These are phyloP conservation scores for Cyberlindnera galapagoensis DNA, from an alignment of 805 yeast genomes.

Conservation along the genomic window DNA sequence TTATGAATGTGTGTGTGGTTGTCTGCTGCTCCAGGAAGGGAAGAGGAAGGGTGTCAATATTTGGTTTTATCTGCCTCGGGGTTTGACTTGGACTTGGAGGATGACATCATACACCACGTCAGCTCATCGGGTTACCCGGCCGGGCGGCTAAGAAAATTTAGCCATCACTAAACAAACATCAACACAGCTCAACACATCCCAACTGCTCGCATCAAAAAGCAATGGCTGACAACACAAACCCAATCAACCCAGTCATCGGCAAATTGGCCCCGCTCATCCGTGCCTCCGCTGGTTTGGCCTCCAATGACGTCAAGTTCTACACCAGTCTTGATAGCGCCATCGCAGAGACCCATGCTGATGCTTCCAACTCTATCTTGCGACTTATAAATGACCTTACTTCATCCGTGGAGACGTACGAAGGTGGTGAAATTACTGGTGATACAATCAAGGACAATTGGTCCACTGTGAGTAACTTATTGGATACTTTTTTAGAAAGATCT, in stretches of 20 bases:
- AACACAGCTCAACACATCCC: too few species aligned
- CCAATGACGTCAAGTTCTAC: conserved; percentile 77
- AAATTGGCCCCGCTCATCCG: conserved; percentile 53
- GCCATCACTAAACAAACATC: not conserved
- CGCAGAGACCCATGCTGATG: conserved; percentile 30
- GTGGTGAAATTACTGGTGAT: conserved; percentile 29
- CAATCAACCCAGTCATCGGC: not conserved
- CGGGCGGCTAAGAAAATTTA: conserved; percentile 1
- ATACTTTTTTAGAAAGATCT: conserved; percentile 65
- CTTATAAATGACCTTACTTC: conserved; percentile 41
- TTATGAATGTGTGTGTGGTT: too few species aligned
- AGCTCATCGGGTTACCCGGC: too few species aligned
- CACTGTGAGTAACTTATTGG: conserved; percentile 54
- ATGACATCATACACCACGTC: too few species aligned
- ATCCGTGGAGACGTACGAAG: conserved; percentile 27
- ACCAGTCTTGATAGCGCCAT: conserved; percentile 50
- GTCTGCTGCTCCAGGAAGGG: too few species aligned
- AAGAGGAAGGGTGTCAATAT: too few species aligned
- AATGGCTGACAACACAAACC: too few species aligned
- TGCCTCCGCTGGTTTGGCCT: conserved; percentile 61
- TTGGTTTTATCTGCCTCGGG: too few species aligned
- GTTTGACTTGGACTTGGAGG: too few species aligned
- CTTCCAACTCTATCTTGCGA: conserved; percentile 37
- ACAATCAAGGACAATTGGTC: conserved; percentile 52
- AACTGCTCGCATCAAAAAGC: too few species aligned